These are phyloP conservation scores for Chenopodium quinoa DNA, from an alignment of 148 eudicot species.

Conservation along the genomic window DNA sequence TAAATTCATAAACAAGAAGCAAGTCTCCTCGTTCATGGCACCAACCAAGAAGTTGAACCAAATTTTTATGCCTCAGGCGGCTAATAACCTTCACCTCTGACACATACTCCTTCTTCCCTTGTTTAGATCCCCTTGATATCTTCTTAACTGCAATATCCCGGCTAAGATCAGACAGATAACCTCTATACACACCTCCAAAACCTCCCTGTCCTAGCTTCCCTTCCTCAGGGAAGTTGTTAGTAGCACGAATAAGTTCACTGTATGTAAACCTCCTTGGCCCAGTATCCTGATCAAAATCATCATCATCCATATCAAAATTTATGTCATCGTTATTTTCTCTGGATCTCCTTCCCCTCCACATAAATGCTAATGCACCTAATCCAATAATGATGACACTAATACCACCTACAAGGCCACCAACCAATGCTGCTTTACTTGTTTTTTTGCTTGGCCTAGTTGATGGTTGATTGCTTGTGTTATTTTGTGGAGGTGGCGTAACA, in stretches of 20 bases:
- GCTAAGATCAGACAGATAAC: slow-evolving; percentile 17
- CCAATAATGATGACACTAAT: slow-evolving; percentile 7
- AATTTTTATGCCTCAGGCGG: slow-evolving; percentile 40
- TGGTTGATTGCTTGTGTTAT: neutral
- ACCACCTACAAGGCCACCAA: slow-evolving; percentile 21
- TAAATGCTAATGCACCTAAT: slow-evolving; percentile 13
- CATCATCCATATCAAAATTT: slow-evolving; percentile 22
- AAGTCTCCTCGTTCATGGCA: neutral
- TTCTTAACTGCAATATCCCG: slow-evolving; percentile 37
- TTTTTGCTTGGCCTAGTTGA: neutral
- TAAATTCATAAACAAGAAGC: neutral
- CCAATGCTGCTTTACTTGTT: slow-evolving; percentile 4
- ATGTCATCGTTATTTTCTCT: neutral
- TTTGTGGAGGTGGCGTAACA: neutral
- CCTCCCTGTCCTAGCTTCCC: slow-evolving; percentile 50
- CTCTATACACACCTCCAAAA: slow-evolving; percentile 44
- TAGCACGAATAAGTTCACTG: slow-evolving; percentile 32
- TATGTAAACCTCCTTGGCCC: slow-evolving; percentile 38
- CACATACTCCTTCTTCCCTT: slow-evolving; percentile 46
- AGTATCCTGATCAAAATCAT: slow-evolving; percentile 28
- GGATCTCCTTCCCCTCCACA: slow-evolving; percentile 16
- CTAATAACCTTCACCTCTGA: slow-evolving; percentile 44
- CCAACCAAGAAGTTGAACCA: slow-evolving; percentile 26
- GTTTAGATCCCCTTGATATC: slow-evolving; percentile 39
- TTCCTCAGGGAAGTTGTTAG: slow-evolving; percentile 30